Evolutionary conservation across 1,284 basidiomycete species (phyloP), one percentile per base, ranked within the genome.

Genomic region (Thecaphora frezii): DNA sequence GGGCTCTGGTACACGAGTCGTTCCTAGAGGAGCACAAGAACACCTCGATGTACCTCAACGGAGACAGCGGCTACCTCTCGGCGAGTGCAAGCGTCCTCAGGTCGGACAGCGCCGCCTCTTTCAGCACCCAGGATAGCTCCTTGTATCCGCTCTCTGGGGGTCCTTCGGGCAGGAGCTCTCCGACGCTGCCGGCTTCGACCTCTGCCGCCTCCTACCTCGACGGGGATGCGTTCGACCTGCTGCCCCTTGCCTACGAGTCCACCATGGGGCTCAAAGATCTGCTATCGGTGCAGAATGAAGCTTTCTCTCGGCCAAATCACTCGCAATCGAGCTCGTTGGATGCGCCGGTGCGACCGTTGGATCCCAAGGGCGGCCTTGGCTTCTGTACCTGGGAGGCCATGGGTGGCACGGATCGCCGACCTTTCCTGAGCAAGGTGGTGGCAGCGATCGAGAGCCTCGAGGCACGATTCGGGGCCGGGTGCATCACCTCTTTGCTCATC

Each of bases 371-470:
- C 1, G 63, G 63, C 4, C 51, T 66, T 13, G 63, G 63, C 3
- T 62, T 66, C 44, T 66, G 63, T 48, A 66, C 63, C 10, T 66
- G 63, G 63, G 58, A 66, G 19, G 63, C 63, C 2, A 59, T 66
- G 55, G 50, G 54, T 24, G 58, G 53, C 44, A 43, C 43, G 4
- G 43, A 58, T 18, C 51, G 58, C 9, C 63, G 51, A 5, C 63
- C 63, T 1, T 45, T 41, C 38, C 51, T 66, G 8, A 58, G 58
- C 21, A 51, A 60, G 18, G 58, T 66, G 13, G 39, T 66, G 16
- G 44, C 46, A 42, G 59, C 59, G 10, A 51, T 66, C 16, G 44
- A 55, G 24, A 54, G 53, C 24, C 26, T 54, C 28, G 58, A 66
- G 30, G 19, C 30, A 5, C 54, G 58, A 4, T 38, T 54, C 2